phyloP scores from a whole-genome alignment of 2,329 filamentous ascomycete genomes.

The Penicillium sp. region DNA sequence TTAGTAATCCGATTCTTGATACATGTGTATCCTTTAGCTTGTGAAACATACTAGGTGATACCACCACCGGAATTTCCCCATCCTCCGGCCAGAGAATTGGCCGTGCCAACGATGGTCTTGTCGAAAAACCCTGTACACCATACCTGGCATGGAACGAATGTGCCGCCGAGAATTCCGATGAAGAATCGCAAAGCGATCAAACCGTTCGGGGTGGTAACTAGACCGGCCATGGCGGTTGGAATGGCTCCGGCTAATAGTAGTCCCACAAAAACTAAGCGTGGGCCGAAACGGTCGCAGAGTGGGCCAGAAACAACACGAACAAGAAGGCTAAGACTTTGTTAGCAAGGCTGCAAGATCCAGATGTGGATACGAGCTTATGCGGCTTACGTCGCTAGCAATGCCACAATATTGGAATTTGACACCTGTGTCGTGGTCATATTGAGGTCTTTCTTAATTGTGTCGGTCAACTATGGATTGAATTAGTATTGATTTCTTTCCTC shows the following conservation, averaged over 20 bases:
- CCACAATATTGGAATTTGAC: slow-evolving; percentile 88
- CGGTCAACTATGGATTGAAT: slow-evolving; percentile 53
- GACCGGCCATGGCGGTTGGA: slow-evolving; percentile 78
- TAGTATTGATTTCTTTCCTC: slow-evolving; percentile 8
- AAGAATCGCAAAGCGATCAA: slow-evolving; percentile 47
- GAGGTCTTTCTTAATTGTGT: slow-evolving; percentile 79
- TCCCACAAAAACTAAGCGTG: slow-evolving; percentile 76
- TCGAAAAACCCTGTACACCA: slow-evolving; percentile 94
- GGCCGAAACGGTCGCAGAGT: slow-evolving; percentile 81
- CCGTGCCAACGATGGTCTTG: slow-evolving; percentile 85
- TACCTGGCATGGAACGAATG: slow-evolving; percentile 68
- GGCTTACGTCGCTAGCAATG: slow-evolving; percentile 66
- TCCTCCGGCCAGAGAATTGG: slow-evolving; percentile 81
- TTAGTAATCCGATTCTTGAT: neutral
- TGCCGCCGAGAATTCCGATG: slow-evolving; percentile 45
- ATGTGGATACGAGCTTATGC: neutral
- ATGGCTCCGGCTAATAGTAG: slow-evolving; percentile 75
- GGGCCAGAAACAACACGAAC: slow-evolving; percentile 78
- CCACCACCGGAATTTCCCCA: slow-evolving; percentile 87
- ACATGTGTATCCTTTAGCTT: neutral
- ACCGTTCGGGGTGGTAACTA: slow-evolving; percentile 65
- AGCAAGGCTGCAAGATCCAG: neutral
- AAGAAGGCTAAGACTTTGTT: slow-evolving; percentile 54
- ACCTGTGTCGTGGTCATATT: slow-evolving; percentile 69
- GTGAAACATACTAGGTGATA: slow-evolving; percentile 66